Evolutionary conservation across 2,329 filamentous ascomycete species (phyloP).

Genomic region (Pyrenophora teres): DNA sequence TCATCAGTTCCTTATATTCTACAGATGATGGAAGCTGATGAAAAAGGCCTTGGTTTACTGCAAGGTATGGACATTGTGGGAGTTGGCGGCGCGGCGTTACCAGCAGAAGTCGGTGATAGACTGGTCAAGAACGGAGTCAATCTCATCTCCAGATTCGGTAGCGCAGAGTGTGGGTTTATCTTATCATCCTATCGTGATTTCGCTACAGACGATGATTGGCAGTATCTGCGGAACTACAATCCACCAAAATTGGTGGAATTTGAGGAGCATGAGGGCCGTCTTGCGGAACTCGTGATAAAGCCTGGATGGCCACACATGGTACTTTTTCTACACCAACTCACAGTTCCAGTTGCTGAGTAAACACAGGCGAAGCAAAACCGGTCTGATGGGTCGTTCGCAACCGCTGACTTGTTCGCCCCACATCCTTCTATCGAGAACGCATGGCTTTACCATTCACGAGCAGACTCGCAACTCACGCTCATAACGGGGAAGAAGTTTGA

Average conservation of each 20-base stretch:
- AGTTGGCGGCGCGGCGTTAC: slow-evolving; percentile 66
- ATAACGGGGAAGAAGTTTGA: slow-evolving; percentile 73
- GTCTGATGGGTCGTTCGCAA: slow-evolving; percentile 64
- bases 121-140: slow-evolving; percentile 59
- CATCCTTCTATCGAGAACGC: slow-evolving; percentile 59
- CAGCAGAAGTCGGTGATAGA: slow-evolving; percentile 57
- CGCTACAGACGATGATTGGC: slow-evolving; percentile 61
- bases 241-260: slow-evolving; percentile 54
- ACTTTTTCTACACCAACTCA: background rate
- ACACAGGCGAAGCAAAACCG: slow-evolving; percentile 60
- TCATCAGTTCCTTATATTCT: slow-evolving; percentile 78
- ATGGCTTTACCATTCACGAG: slow-evolving; percentile 66
- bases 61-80: slow-evolving; percentile 63
- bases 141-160: slow-evolving; percentile 67
- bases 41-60: slow-evolving; percentile 76
- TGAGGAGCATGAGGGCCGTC: slow-evolving; percentile 44
- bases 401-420: slow-evolving; percentile 64
- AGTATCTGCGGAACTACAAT: slow-evolving; percentile 59
- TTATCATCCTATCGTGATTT: slow-evolving; percentile 66
- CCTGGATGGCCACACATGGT: slow-evolving; percentile 61
- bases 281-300: slow-evolving; percentile 62
- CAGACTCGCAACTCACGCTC: slow-evolving; percentile 66
- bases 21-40: slow-evolving; percentile 86
- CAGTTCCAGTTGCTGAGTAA: slow-evolving; percentile 1
- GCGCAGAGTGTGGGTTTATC: slow-evolving; percentile 69